Percentiles rank a stretch among this genome's conserved stretches.
These are phyloP conservation scores for Gleditsia sinensis DNA, from an alignment of 306 rosid genomes.

Conservation along the genomic window DNA sequence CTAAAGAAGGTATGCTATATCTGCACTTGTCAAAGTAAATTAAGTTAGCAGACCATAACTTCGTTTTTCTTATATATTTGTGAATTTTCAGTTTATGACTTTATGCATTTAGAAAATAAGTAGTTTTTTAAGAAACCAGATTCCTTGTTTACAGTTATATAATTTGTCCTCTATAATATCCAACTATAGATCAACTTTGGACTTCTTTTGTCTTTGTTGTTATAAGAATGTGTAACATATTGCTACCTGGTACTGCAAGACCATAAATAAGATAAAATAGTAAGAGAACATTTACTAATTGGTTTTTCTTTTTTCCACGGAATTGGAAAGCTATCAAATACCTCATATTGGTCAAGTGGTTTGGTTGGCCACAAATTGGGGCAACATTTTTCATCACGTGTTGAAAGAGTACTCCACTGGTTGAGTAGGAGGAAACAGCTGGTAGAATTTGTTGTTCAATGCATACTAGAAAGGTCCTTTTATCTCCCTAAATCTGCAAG, in stretches of 20 bases:
- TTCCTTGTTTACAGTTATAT: not conserved
- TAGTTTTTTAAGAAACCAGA: not conserved
- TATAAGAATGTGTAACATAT: not conserved
- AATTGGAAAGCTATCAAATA: constrained; percentile 4
- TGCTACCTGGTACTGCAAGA: not conserved
- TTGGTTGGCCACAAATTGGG: not conserved
- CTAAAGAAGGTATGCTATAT: constrained; percentile 65
- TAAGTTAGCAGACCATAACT: not conserved
- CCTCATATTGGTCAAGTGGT: constrained; percentile 12
- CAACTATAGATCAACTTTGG: not conserved
- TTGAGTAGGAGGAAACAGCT: not conserved
- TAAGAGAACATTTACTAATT: not conserved
- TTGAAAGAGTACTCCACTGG: not conserved
- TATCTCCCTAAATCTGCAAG: too few relatives aligned
- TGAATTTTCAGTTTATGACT: not conserved
- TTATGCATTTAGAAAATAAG: not conserved
- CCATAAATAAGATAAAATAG: not conserved
- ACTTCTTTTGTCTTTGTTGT: not conserved
- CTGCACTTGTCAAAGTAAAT: constrained; percentile 17
- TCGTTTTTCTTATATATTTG: constrained; percentile 8
- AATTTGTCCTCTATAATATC: not conserved
- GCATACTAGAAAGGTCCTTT: not conserved
- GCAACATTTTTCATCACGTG: not conserved
- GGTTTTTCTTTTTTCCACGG: not conserved
- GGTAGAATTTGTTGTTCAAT: not conserved